A percentile compares a stretch with the other conserved stretches of the same genome.
phyloP scores from a whole-genome alignment of 2,329 filamentous ascomycete genomes.

The Alternaria ventricosa region DNA sequence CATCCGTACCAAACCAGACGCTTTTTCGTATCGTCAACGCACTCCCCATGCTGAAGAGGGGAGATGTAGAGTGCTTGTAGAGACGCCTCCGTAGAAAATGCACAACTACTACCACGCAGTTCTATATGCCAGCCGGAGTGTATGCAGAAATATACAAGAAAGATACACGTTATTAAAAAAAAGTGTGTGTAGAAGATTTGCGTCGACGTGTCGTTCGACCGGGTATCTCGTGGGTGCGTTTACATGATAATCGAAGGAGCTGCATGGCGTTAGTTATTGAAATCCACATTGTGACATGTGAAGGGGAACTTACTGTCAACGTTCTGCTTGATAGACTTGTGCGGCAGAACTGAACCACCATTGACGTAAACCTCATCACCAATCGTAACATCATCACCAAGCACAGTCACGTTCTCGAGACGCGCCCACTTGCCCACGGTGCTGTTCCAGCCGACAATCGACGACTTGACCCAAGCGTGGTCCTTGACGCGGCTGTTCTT shows the following conservation, averaged over 20 bases:
- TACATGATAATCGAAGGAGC: slow-evolving; percentile 58
- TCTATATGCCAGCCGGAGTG: slow-evolving; percentile 19
- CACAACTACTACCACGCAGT: background rate
- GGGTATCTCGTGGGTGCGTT: slow-evolving; percentile 20
- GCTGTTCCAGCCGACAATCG: slow-evolving; percentile 98
- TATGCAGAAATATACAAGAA: slow-evolving; percentile 47
- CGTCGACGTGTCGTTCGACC: slow-evolving; percentile 11
- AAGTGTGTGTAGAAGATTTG: slow-evolving; percentile 28
- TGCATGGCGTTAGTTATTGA: slow-evolving; percentile 26
- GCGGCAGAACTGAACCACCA: slow-evolving; percentile 89
- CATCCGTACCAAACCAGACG: slow-evolving; percentile 7
- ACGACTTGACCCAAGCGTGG: slow-evolving; percentile 98
- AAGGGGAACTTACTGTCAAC: slow-evolving; percentile 69
- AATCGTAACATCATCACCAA: slow-evolving; percentile 97
- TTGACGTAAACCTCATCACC: slow-evolving; percentile 99
- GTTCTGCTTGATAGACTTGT: slow-evolving; percentile 99
- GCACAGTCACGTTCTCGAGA: slow-evolving; percentile 96
- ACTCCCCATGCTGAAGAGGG: slow-evolving; percentile 14
- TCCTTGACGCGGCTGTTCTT: slow-evolving; percentile 95
- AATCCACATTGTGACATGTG: background rate
- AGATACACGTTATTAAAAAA: slow-evolving; percentile 41
- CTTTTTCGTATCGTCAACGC: slow-evolving; percentile 23
- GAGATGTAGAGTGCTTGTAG: slow-evolving; percentile 1
- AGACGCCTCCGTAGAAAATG: slow-evolving; percentile 13
- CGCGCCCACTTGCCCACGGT: slow-evolving; percentile 94